These are phyloP conservation scores for Leccinum olivaceoglutinosum DNA, from an alignment of 1,284 basidiomycete species.

Conservation along the genomic window DNA sequence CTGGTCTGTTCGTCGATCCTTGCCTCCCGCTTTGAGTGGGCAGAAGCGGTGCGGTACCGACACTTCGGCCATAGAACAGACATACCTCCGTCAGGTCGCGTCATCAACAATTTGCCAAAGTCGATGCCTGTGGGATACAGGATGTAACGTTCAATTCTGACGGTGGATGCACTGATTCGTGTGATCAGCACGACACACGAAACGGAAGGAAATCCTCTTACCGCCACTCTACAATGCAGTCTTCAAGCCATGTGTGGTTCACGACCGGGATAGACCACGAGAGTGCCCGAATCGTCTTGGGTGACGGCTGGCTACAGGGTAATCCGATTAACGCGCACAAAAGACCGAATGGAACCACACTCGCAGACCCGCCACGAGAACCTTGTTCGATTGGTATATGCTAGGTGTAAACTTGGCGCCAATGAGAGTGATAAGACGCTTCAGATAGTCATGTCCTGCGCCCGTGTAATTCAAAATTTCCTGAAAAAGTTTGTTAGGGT, in stretches of 20 bases:
- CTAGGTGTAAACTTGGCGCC: conserved; percentile 79
- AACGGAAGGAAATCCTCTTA: conserved; percentile 2
- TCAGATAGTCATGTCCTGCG: conserved; percentile 64
- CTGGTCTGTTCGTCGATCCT: too few species aligned
- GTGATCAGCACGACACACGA: not conserved
- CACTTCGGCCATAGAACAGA: conserved; percentile 3
- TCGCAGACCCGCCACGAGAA: conserved; percentile 79
- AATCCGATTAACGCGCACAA: not conserved
- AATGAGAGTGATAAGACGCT: conserved; percentile 72
- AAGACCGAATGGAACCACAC: conserved; percentile 16
- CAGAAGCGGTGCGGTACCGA: too few species aligned
- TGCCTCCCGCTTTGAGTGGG: too few species aligned
- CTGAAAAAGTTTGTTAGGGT: conserved; percentile 30
- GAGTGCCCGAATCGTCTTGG: conserved; percentile 55
- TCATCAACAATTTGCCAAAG: conserved; percentile 53
- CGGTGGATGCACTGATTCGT: conserved; percentile 40
- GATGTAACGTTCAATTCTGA: conserved; percentile 60
- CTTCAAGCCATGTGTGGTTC: conserved; percentile 87
- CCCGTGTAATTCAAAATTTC: conserved; percentile 86
- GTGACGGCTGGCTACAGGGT: conserved; percentile 18
- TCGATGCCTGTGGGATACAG: conserved; percentile 63
- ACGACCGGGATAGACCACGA: conserved; percentile 83
- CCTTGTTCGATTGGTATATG: conserved; percentile 71
- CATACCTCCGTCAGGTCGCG: conserved; percentile 42
- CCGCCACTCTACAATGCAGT: conserved; percentile 79